These are phyloP conservation scores for Monilinia polystroma DNA, from an alignment of 2,329 filamentous ascomycete species.

Conservation along the genomic window DNA sequence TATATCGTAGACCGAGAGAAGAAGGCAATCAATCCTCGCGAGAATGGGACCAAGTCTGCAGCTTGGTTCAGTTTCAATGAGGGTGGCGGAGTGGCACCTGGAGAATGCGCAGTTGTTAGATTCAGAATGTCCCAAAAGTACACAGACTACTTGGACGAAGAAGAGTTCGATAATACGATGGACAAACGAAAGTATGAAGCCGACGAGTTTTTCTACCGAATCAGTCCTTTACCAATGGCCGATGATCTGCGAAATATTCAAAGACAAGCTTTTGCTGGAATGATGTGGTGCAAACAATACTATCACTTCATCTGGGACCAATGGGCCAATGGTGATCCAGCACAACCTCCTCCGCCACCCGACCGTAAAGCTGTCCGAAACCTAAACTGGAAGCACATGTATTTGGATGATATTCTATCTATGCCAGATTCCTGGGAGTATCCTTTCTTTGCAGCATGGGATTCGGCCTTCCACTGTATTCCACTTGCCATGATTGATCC, in stretches of 20 bases:
- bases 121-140: constrained; percentile 80
- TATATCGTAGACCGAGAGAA: constrained; percentile 82
- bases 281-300: constrained; percentile 98
- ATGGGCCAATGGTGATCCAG: constrained; percentile 92
- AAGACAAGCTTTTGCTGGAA: constrained; percentile 88
- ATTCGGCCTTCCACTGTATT: constrained; percentile 95
- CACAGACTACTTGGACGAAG: constrained; percentile 83
- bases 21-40: constrained; percentile 75
- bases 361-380: constrained; percentile 81
- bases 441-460: constrained; percentile 96
- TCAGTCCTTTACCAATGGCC: constrained; percentile 89
- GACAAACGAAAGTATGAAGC: constrained; percentile 85
- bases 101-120: constrained; percentile 92
- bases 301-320: constrained; percentile 98
- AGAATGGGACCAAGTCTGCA: constrained; percentile 81
- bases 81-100: constrained; percentile 79
- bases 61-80: constrained; percentile 94
- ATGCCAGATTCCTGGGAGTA: constrained; percentile 99
- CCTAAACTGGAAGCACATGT: constrained; percentile 87
- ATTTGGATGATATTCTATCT: constrained; percentile 91
- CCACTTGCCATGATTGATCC: constrained; percentile 96
- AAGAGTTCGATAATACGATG: constrained; percentile 86
- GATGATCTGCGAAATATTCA: constrained; percentile 95
- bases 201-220: constrained; percentile 91
- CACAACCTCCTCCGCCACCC: constrained; percentile 80